Percentiles rank a stretch among this genome's conserved stretches.
These are phyloP conservation scores for Magnaporthiopsis poae DNA, from an alignment of 2,329 filamentous ascomycete genomes.

Conservation along the genomic window DNA sequence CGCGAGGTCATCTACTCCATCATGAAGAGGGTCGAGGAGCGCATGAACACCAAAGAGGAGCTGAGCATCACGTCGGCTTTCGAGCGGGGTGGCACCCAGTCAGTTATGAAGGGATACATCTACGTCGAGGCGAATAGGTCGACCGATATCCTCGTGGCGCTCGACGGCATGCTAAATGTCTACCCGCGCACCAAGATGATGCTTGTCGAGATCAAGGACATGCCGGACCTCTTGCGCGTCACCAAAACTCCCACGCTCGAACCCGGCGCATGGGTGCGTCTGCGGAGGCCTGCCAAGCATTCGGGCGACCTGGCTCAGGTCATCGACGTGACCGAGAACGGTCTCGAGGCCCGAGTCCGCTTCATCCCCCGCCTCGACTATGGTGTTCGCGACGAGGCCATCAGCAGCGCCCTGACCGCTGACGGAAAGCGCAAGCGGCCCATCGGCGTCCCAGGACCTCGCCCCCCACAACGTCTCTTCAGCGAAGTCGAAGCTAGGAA, in stretches of 20 bases:
- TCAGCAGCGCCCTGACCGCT: conserved; percentile 32
- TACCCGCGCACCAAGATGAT: conserved; percentile 82
- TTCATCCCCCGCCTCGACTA: conserved; percentile 90
- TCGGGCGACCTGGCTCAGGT: conserved; percentile 84
- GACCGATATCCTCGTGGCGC: conserved; percentile 71
- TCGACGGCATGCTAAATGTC: conserved; percentile 78
- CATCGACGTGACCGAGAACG: conserved; percentile 84
- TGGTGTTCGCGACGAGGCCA: conserved; percentile 67
- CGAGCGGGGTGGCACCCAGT: conserved; percentile 68
- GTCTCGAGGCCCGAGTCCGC: conserved; percentile 74
- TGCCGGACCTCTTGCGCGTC: conserved; percentile 88
- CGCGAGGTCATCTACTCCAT: conserved; percentile 80
- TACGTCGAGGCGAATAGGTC: conserved; percentile 87
- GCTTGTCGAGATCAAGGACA: conserved; percentile 89
- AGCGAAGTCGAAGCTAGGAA: conserved; percentile 89
- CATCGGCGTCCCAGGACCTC: conserved; percentile 47
- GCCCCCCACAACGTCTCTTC: conserved; percentile 82
- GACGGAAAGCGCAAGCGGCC: conserved; percentile 74
- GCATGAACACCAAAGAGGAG: conserved; percentile 65
- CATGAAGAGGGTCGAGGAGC: conserved; percentile 79
- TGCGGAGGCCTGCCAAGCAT: conserved; percentile 71
- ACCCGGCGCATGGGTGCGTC: conserved; percentile 83
- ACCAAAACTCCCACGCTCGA: conserved; percentile 77
- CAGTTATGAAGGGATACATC: conserved; percentile 83
- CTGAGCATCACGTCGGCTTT: conserved; percentile 83